Conservation (phyloP, 495 filamentous ascomycete genomes). For the Aspergillus kassunensis region DNA sequence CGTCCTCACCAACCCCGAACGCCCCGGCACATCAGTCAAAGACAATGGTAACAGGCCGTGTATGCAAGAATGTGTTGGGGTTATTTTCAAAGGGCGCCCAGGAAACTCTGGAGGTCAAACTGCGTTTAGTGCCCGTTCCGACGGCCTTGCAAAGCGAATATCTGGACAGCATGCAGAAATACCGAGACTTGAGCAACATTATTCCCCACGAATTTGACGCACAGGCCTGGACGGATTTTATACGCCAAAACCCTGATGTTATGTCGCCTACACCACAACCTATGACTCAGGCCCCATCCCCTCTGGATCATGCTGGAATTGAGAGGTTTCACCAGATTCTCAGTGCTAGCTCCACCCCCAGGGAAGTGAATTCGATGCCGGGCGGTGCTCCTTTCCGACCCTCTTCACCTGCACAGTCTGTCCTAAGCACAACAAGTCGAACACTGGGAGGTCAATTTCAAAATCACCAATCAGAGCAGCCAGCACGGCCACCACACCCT, state of each 20-base stretch:
- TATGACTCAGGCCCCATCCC: conserved; percentile 33
- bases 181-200: conserved; percentile 55
- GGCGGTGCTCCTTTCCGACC: conserved; percentile 31
- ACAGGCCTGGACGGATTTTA: conserved; percentile 61
- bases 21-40: conserved; percentile 56
- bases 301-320: conserved; percentile 51
- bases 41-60: conserved; percentile 83
- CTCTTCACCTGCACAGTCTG: conserved; percentile 35
- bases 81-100: conserved; percentile 78
- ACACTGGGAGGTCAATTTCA: conserved; percentile 30
- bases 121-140: conserved; percentile 80
- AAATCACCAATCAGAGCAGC: conserved; percentile 21
- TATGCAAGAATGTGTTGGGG: conserved; percentile 78
- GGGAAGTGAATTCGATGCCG: conserved; percentile 34
- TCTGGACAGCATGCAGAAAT: conserved; percentile 58
- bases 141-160: conserved; percentile 69
- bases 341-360: conserved; percentile 41
- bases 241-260: conserved; percentile 56
- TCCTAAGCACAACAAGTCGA: conserved; percentile 29
- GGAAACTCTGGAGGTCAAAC: conserved; percentile 91
- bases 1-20: conserved; percentile 50
- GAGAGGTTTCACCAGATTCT: conserved; percentile 49
- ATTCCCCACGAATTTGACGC: conserved; percentile 64
- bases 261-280: conserved; percentile 31
- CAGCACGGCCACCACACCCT: conserved; percentile 5